A percentile compares a stretch with the other conserved stretches of the same genome.
These are phyloP conservation scores for Wickerhamomyces sydowiorum DNA, from an alignment of 805 yeast genomes.

Conservation along the genomic window DNA sequence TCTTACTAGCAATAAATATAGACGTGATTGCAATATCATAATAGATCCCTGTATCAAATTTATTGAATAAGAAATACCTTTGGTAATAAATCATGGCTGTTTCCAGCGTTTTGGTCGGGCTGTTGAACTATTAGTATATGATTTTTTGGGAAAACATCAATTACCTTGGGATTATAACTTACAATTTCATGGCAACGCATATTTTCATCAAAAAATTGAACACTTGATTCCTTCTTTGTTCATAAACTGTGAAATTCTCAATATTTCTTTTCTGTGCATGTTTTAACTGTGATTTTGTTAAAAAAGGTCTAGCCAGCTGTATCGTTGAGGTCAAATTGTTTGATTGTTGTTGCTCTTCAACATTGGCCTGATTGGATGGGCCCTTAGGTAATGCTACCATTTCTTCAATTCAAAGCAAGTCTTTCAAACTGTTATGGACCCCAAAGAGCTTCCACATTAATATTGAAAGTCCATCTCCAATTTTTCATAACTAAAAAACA, in stretches of 20 bases:
- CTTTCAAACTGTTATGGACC: too few relatives aligned
- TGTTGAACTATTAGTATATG: not conserved
- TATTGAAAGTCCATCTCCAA: too few relatives aligned
- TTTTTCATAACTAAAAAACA: too few relatives aligned
- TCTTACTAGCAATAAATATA: conserved; percentile 65
- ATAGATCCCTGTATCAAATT: conserved; percentile 47
- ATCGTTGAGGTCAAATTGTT: conserved; percentile 17
- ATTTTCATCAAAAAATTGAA: conserved; percentile 50
- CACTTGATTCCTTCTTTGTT: conserved; percentile 47
- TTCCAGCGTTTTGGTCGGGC: conserved; percentile 63
- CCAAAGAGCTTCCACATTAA: too few relatives aligned
- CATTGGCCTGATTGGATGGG: not conserved
- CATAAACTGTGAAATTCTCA: conserved; percentile 41
- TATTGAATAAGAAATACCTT: conserved; percentile 60
- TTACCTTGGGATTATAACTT: not conserved
- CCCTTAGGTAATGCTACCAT: not conserved
- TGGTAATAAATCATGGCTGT: conserved; percentile 72
- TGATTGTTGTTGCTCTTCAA: not conserved
- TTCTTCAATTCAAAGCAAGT: not conserved
- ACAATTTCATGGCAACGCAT: conserved; percentile 46
- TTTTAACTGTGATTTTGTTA: conserved; percentile 48
- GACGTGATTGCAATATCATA: conserved; percentile 65
- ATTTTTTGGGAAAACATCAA: not conserved
- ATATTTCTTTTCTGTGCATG: conserved; percentile 48
- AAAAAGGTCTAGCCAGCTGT: conserved; percentile 55